A percentile compares a stretch with the other conserved stretches of the same genome.
Conservation (phyloP, 2,329 filamentous ascomycete species). For the Phaeomoniella chlamydospora region DNA sequence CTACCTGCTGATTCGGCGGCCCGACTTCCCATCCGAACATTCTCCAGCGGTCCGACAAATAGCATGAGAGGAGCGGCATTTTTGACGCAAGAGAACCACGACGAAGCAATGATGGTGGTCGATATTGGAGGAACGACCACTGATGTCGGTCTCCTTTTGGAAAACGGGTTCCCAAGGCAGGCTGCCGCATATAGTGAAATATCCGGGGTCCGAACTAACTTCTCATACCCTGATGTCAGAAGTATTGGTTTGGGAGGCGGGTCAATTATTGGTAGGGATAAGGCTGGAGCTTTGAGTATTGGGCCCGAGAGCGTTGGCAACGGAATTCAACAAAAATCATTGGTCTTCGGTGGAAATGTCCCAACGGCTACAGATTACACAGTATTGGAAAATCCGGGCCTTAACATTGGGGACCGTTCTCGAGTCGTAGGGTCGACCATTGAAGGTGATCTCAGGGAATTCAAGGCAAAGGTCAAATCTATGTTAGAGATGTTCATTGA, state of each 20-base stretch:
- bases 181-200: constrained; percentile 44
- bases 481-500: constrained; percentile 38
- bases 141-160: constrained; percentile 42
- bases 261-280: constrained; percentile 21
- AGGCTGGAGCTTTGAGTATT: constrained; percentile 23
- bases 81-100: constrained; percentile 23
- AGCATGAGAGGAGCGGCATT: constrained; percentile 50
- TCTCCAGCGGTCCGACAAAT: constrained; percentile 50
- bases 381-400: not conserved
- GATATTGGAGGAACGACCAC: constrained; percentile 49
- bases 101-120: constrained; percentile 16
- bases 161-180: constrained; percentile 45
- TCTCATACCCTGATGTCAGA: constrained; percentile 41
- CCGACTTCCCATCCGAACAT: constrained; percentile 44
- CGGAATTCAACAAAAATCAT: constrained; percentile 36
- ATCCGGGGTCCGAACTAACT: constrained; percentile 44
- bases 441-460: constrained; percentile 8
- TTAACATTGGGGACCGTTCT: not conserved
- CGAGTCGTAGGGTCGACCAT: constrained; percentile 5
- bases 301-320: constrained; percentile 51
- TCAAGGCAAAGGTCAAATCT: constrained; percentile 22
- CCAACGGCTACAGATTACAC: constrained; percentile 41
- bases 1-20: constrained; percentile 39
- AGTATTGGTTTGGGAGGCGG: constrained; percentile 45
- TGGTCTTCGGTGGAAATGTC: constrained; percentile 41